Evolutionary conservation across 345 rosid species (phyloP).

Genomic region (Aurinia saxatilis): DNA sequence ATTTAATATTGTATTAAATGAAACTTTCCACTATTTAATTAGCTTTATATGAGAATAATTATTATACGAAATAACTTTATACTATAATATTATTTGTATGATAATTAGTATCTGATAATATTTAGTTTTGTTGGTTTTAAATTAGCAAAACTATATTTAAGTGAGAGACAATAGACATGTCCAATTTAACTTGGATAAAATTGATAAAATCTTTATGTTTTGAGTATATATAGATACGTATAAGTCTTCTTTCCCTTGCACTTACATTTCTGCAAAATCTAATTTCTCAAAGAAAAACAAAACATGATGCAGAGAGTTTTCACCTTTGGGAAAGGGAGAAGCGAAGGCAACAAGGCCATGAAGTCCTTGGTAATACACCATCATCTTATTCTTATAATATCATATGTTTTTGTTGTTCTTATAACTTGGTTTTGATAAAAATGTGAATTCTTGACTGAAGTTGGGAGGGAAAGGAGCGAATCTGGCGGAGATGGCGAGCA

Average conservation of each 20-base stretch:
- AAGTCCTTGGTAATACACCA: conserved; percentile 69
- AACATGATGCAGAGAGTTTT: conserved; percentile 63
- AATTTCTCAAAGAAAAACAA: not conserved
- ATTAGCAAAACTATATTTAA: conserved; percentile 1
- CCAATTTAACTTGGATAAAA: not conserved
- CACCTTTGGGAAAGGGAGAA: conserved; percentile 77
- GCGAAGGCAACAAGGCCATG: conserved; percentile 97
- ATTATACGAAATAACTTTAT: too few species aligned
- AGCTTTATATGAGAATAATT: not conserved
- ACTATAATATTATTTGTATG: too few species aligned
- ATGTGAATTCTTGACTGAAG: conserved; percentile 22
- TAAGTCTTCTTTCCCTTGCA: not conserved
- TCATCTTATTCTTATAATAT: not conserved
- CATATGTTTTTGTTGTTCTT: too few species aligned
- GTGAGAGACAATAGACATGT: not conserved
- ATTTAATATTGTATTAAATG: too few species aligned
- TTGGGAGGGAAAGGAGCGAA: conserved; percentile 98
- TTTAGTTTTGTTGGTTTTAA: not conserved
- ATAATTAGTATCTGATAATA: too few species aligned
- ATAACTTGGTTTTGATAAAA: not conserved
- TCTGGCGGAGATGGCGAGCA: conserved; percentile 95
- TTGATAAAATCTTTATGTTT: not conserved
- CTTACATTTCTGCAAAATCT: conserved; percentile 13
- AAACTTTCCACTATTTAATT: too few species aligned
- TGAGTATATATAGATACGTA: not conserved